Evolutionary conservation across 805 yeast genomes (phyloP).

Genomic region (Cyberlindnera xylosilytica): DNA sequence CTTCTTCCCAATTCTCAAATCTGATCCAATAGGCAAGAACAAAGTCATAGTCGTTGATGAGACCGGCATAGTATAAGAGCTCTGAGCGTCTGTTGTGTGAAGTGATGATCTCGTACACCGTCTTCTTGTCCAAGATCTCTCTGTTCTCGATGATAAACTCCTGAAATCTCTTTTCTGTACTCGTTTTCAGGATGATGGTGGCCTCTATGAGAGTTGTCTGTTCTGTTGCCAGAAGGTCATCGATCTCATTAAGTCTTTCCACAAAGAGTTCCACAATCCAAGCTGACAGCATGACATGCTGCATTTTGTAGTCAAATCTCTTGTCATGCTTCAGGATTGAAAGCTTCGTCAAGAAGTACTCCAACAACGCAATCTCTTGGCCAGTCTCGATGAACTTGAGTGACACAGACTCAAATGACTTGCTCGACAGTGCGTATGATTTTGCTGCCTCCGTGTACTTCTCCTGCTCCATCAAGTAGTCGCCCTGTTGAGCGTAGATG

Average conservation of each 20-base stretch:
- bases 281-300: conserved; percentile 30
- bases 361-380: conserved; percentile 41
- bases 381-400: conserved; percentile 46
- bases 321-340: conserved; percentile 25
- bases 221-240: conserved; percentile 30
- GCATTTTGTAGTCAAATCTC: conserved; percentile 29
- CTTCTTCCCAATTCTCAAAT: conserved; percentile 68
- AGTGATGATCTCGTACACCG: conserved; percentile 68
- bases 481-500: conserved; percentile 54
- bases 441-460: conserved; percentile 44
- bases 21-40: conserved; percentile 69
- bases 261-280: conserved; percentile 36
- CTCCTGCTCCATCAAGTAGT: conserved; percentile 35
- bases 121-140: conserved; percentile 54
- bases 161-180: conserved; percentile 34
- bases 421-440: conserved; percentile 58
- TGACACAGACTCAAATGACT: conserved; percentile 68
- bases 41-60: conserved; percentile 64
- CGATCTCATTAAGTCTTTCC: conserved; percentile 33
- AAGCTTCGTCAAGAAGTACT: conserved; percentile 45
- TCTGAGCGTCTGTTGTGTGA: conserved; percentile 64
- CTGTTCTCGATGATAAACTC: conserved; percentile 49
- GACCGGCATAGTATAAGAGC: conserved; percentile 62
- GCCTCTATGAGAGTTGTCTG: conserved; percentile 23
- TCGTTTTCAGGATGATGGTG: conserved; percentile 25